Evolutionary conservation across 2,329 filamentous ascomycete species (phyloP), one percentile per base, ranked within the genome.

Genomic region (Zymoseptoria crescenta): DNA sequence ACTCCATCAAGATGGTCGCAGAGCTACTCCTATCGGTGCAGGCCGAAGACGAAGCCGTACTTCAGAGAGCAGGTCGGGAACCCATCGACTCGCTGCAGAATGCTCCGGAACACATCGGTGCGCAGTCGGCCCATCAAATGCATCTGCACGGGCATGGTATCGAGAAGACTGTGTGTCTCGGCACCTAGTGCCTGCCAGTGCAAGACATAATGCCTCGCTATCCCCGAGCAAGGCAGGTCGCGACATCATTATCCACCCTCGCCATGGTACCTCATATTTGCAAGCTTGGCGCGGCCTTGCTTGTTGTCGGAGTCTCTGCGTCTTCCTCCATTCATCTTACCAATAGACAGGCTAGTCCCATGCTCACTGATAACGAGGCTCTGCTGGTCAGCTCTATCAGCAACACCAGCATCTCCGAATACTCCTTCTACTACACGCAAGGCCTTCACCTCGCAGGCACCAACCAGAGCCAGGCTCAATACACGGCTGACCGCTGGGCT

Each of bases 401-500:
- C 59, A 72, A 73, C 57, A 71, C 69, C 8, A 73, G 73, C 7
- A 76, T 77, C 51, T 56, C 58, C 7, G 57, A 64, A 28, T 65
- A 60, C 57, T 61, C 59, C 4, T 65, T 65, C 56, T 78, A 78
- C 66, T 78, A 79, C 63, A 78, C 76, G 0, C 70, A 73, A 74
- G 35, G 75, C 78, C 51, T 79, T 78, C 59, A 79, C 66, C 67
- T 79, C 9, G 77, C 76, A 0, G 77, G 77, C 27, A 76, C 75
- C 69, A 79, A 79, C 59, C 66, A 74, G 50, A 75, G 72, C 52
- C 76, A 78, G 70, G 77, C 76, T 8, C 66, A 77, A 24, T 79
- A 76, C 76, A 79, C 77, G 0, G 74, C 73, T 60, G 72, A 78
- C 58, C 69, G 67, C 49, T 79, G 76, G 76, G 63, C 72, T 56